phyloP scores from a whole-genome alignment of 2,329 filamentous ascomycete species.

The Colletotrichum sp. region DNA sequence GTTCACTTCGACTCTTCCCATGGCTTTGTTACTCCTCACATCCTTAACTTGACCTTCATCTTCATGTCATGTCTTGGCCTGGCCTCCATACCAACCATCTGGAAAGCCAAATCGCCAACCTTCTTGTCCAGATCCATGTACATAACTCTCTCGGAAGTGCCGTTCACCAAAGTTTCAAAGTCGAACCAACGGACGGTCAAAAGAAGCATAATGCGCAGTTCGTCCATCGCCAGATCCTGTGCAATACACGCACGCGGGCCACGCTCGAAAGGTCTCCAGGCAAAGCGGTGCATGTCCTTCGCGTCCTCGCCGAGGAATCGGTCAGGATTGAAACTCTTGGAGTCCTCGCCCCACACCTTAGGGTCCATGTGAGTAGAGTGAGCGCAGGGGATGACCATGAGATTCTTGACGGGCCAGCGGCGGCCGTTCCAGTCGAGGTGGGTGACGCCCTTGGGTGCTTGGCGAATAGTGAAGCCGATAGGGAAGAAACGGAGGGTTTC shows the following conservation, averaged over 20 bases:
- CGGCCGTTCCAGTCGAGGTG: constrained; percentile 42
- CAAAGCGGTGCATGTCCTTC: constrained; percentile 17
- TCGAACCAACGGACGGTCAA: constrained; percentile 26
- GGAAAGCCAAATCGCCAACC: constrained; percentile 26
- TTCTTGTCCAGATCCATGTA: constrained; percentile 29
- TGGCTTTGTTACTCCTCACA: too few relatives aligned
- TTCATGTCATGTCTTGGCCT: constrained; percentile 16
- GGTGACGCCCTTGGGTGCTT: constrained; percentile 32
- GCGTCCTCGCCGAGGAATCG: constrained; percentile 36
- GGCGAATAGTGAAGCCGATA: constrained; percentile 47
- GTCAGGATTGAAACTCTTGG: constrained; percentile 43
- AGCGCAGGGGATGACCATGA: constrained; percentile 23
- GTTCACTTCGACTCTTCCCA: too few relatives aligned
- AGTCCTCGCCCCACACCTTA: constrained; percentile 38
- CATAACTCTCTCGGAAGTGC: constrained; percentile 20
- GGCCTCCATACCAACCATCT: constrained; percentile 21
- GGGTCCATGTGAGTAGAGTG: constrained; percentile 33
- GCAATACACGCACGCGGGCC: constrained; percentile 39
- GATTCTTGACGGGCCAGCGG: constrained; percentile 39
- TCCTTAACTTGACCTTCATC: constrained; percentile 11
- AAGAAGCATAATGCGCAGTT: constrained; percentile 30
- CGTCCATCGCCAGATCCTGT: constrained; percentile 36
- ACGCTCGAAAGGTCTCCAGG: constrained; percentile 36
- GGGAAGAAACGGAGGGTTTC: constrained; percentile 59
- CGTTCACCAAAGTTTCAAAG: constrained; percentile 25